A percentile compares a stretch with the other conserved stretches of the same genome.
phyloP scores from a whole-genome alignment of 805 yeast species.

The Lipomyces kockii region DNA sequence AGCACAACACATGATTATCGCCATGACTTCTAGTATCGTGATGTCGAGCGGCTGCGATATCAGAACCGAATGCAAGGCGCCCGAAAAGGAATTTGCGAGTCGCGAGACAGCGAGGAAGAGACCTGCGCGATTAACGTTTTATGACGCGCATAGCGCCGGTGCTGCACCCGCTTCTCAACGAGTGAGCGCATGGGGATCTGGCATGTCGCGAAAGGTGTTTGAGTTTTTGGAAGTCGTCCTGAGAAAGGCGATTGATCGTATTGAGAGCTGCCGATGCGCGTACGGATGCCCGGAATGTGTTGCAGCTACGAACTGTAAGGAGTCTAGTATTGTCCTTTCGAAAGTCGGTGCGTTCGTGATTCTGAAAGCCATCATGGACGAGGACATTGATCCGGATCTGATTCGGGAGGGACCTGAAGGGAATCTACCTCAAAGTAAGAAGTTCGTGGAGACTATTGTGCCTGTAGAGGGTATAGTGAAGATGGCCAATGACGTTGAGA shows the following conservation, averaged over 20 bases:
- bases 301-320: constrained; percentile 81
- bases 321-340: constrained; percentile 78
- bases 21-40: constrained; percentile 72
- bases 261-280: constrained; percentile 64
- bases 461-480: constrained; percentile 61
- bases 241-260: constrained; percentile 59
- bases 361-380: constrained; percentile 63
- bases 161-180: neutral
- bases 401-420: constrained; percentile 75
- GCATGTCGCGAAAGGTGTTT: constrained; percentile 77
- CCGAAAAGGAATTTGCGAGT: constrained; percentile 90
- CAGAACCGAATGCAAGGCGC: constrained; percentile 94
- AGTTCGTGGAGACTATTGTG: constrained; percentile 68
- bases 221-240: constrained; percentile 74
- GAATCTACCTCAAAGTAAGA: constrained; percentile 62
- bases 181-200: constrained; percentile 46
- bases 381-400: constrained; percentile 48
- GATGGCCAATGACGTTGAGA: constrained; percentile 60
- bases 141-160: constrained; percentile 73
- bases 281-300: constrained; percentile 84
- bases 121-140: constrained; percentile 85
- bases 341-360: constrained; percentile 83
- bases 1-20: constrained; percentile 88
- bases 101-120: constrained; percentile 72
- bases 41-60: constrained; percentile 71